Evolutionary conservation across 768 basidiomycete species (phyloP).

Genomic region (Tephrocybe sp.): DNA sequence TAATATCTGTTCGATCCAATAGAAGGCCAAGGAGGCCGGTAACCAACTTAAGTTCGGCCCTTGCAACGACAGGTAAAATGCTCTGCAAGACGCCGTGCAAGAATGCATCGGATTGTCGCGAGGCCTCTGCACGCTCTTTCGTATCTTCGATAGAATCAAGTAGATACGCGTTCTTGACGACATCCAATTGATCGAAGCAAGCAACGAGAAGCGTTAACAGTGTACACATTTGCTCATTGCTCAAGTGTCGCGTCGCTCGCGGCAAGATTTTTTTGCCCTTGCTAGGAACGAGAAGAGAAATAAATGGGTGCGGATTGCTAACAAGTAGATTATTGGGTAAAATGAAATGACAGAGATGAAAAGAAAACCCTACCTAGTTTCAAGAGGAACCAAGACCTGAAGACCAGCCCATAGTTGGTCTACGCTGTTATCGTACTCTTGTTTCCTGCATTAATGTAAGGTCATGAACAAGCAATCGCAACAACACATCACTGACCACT

Average conservation of each 20-base stretch:
- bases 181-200: slow-evolving; percentile 92
- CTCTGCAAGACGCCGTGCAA: slow-evolving; percentile 83
- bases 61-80: slow-evolving; percentile 77
- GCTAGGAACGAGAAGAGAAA: slow-evolving; percentile 80
- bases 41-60: slow-evolving; percentile 76
- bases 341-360: neutral
- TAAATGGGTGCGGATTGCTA: slow-evolving; percentile 95
- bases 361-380: slow-evolving; percentile 69
- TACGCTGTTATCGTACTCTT: slow-evolving; percentile 52
- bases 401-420: slow-evolving; percentile 78
- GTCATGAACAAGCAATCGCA: too few species aligned
- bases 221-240: slow-evolving; percentile 76
- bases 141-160: slow-evolving; percentile 68
- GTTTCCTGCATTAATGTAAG: slow-evolving; percentile 40
- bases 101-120: slow-evolving; percentile 90
- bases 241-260: slow-evolving; percentile 82
- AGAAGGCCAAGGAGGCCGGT: slow-evolving; percentile 84
- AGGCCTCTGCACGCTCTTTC: slow-evolving; percentile 62
- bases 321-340: neutral
- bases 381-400: slow-evolving; percentile 87
- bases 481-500: slow-evolving; percentile 40
- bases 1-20: slow-evolving; percentile 74
- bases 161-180: slow-evolving; percentile 73
- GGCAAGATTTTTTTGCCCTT: slow-evolving; percentile 95
- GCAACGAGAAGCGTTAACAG: slow-evolving; percentile 90